phyloP scores from a whole-genome alignment of 2,329 filamentous ascomycete species.

The Cladophialophora bantiana region DNA sequence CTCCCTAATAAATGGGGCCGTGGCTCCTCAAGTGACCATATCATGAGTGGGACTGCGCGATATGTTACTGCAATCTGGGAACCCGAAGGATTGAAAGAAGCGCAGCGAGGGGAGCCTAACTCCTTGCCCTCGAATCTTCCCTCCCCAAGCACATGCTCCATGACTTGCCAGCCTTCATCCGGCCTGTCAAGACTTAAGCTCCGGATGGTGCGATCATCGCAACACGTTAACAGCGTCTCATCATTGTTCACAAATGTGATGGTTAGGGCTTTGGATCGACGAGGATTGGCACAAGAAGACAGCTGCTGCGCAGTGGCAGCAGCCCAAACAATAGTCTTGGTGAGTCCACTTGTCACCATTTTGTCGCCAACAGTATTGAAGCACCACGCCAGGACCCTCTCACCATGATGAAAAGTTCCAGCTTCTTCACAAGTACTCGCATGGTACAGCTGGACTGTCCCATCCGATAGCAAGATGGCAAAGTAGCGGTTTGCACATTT shows the following conservation, averaged over 20 bases:
- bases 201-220: constrained; percentile 25
- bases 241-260: constrained; percentile 34
- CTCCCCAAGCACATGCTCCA: no score
- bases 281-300: constrained; percentile 26
- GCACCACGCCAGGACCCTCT: constrained; percentile 30
- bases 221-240: constrained; percentile 28
- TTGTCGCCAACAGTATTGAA: constrained; percentile 25
- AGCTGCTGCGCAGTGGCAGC: constrained; percentile 28
- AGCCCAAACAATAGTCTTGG: constrained; percentile 37
- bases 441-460: constrained; percentile 39
- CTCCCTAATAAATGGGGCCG: constrained; percentile 11
- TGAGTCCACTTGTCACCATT: constrained; percentile 34
- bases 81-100: constrained; percentile 32
- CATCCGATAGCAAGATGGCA: constrained; percentile 38
- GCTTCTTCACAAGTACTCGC: constrained; percentile 39
- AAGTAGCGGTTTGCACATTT: constrained; percentile 37
- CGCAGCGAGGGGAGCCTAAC: constrained; percentile 18
- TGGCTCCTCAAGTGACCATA: constrained; percentile 29
- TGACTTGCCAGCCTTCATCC: no score
- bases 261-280: constrained; percentile 27
- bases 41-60: constrained; percentile 29
- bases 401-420: constrained; percentile 33
- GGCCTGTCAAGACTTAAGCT: no score
- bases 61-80: constrained; percentile 33
- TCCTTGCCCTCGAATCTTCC: no score